Evolutionary conservation across 1,284 basidiomycete species (phyloP).

Genomic region (Ceratobasidium sp.): DNA sequence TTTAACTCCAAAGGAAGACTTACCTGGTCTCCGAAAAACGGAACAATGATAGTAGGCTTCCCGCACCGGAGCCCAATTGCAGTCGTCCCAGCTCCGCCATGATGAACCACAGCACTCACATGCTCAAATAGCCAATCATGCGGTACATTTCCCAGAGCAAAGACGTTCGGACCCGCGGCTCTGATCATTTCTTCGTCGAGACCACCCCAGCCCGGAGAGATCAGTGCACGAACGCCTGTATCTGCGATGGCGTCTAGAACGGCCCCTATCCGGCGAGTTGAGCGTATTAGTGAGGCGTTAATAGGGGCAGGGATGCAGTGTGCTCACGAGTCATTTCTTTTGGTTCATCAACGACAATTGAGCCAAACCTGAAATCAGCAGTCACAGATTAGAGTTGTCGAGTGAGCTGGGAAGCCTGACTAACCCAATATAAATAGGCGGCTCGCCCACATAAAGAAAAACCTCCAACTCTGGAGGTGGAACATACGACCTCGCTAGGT

Average conservation of each 20-base stretch:
- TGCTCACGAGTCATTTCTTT: constrained; percentile 62
- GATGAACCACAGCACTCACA: constrained; percentile 72
- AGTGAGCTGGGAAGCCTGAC: constrained; percentile 23
- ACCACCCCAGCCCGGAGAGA: constrained; percentile 72
- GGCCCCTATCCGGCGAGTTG: constrained; percentile 50
- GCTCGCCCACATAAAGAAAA: constrained; percentile 62
- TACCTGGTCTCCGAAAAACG: constrained; percentile 74
- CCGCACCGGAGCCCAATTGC: constrained; percentile 71
- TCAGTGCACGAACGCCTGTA: constrained; percentile 66
- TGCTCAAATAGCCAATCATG: constrained; percentile 77
- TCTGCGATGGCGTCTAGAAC: constrained; percentile 66
- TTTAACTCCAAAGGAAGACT: constrained; percentile 33
- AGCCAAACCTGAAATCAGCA: constrained; percentile 63
- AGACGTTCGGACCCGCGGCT: constrained; percentile 60
- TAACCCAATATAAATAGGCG: constrained; percentile 70
- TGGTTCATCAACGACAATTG: constrained; percentile 70
- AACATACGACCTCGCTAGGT: constrained; percentile 61
- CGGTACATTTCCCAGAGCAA: constrained; percentile 70
- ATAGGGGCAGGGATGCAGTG: neutral
- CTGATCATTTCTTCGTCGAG: constrained; percentile 62
- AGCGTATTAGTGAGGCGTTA: neutral
- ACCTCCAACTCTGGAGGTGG: constrained; percentile 60
- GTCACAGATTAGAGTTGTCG: constrained; percentile 46
- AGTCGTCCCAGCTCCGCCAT: constrained; percentile 73
- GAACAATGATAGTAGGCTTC: constrained; percentile 70